A percentile compares a stretch with the other conserved stretches of the same genome.
phyloP scores from a whole-genome alignment of 306 rosid genomes.

The Glycyrrhiza uralensis region DNA sequence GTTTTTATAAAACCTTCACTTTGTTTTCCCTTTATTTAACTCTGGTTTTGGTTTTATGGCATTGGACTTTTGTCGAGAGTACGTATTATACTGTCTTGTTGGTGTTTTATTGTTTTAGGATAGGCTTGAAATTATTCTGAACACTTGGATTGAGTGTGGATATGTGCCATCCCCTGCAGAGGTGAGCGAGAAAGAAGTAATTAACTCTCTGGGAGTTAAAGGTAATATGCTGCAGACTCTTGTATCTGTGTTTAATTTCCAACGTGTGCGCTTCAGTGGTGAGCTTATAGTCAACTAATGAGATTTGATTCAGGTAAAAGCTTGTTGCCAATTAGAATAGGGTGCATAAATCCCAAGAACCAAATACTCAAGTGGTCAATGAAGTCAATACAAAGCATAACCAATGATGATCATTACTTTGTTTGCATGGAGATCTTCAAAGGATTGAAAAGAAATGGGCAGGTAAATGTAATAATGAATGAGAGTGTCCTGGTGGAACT shows the following conservation, averaged over 20 bases:
- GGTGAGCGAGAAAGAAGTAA: constrained; percentile 72
- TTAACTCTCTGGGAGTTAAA: constrained; percentile 52
- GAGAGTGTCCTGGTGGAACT: neutral
- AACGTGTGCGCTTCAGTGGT: neutral
- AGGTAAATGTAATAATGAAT: constrained; percentile 44
- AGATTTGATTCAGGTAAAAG: constrained; percentile 49
- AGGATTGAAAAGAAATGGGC: constrained; percentile 39
- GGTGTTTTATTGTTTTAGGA: constrained; percentile 46
- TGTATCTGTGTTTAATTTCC: neutral
- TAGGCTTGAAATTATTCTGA: constrained; percentile 76
- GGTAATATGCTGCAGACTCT: constrained; percentile 39
- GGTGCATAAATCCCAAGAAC: constrained; percentile 58
- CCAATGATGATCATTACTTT: constrained; percentile 56
- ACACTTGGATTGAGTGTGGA: constrained; percentile 69
- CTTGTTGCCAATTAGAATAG: constrained; percentile 76
- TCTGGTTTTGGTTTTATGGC: neutral
- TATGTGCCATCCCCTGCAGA: constrained; percentile 75
- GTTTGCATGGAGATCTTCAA: constrained; percentile 51
- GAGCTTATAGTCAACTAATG: constrained; percentile 22
- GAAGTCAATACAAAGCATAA: constrained; percentile 53
- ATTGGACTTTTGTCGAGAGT: neutral
- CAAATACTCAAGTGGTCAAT: constrained; percentile 65
- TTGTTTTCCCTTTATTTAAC: neutral
- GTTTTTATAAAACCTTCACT: neutral
- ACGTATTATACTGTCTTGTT: neutral